phyloP scores from a whole-genome alignment of 1,284 basidiomycete genomes.

The Xerocomus nothofagi region DNA sequence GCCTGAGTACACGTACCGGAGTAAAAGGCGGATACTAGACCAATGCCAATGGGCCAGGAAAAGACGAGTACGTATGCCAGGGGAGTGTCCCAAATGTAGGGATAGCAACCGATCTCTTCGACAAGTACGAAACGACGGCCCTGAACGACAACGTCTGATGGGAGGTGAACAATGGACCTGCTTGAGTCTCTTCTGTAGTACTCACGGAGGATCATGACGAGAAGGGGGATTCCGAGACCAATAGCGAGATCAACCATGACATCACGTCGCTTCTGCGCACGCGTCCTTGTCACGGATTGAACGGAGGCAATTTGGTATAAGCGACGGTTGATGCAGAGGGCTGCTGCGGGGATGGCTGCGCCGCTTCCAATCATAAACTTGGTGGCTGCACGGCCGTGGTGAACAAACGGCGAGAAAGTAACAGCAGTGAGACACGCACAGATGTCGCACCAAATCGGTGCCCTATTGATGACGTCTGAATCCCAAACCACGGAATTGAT shows the following conservation, averaged over 20 bases:
- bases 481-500: constrained; percentile 61
- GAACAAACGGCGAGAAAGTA: not conserved
- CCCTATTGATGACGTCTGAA: constrained; percentile 43
- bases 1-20: constrained; percentile 19
- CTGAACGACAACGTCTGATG: constrained; percentile 37
- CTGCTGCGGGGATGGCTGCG: constrained; percentile 53
- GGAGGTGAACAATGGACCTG: not conserved
- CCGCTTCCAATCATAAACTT: constrained; percentile 40
- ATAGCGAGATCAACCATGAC: constrained; percentile 46
- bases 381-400: constrained; percentile 33
- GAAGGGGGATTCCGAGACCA: constrained; percentile 48
- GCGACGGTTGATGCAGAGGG: constrained; percentile 47
- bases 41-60: constrained; percentile 30
- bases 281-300: constrained; percentile 31
- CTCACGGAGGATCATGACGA: constrained; percentile 54
- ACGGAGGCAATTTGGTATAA: constrained; percentile 49
- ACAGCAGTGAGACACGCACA: constrained; percentile 6
- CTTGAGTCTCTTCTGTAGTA: constrained; percentile 6
- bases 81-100: constrained; percentile 32
- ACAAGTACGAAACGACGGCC: constrained; percentile 39
- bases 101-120: constrained; percentile 40
- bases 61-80: constrained; percentile 21
- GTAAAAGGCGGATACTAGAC: constrained; percentile 28
- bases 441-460: constrained; percentile 60
- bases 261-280: constrained; percentile 38